These are phyloP conservation scores for Nakazawaea molendinolei DNA, from an alignment of 805 yeast genomes.

Conservation along the genomic window DNA sequence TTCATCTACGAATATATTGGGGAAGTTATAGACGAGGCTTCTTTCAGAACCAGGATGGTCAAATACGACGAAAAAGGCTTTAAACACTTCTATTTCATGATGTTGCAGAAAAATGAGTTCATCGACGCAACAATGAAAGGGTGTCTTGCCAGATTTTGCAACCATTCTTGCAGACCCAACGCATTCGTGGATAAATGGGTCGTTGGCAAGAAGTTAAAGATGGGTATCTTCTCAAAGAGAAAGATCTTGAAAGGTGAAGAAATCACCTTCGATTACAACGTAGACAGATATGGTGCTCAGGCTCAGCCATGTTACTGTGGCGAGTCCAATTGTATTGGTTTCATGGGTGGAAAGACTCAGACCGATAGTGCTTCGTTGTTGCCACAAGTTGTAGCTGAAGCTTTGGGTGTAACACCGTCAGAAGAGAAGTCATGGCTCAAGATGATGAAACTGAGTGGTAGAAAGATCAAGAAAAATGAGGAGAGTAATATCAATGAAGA, in stretches of 20 bases:
- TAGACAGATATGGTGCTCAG: constrained; percentile 91
- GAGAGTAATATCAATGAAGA: constrained; percentile 56
- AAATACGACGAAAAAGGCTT: constrained; percentile 63
- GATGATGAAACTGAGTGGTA: constrained; percentile 42
- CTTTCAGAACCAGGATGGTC: constrained; percentile 69
- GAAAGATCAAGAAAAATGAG: constrained; percentile 42
- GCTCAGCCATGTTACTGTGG: constrained; percentile 95
- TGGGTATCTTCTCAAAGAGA: constrained; percentile 92
- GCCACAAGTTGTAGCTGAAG: constrained; percentile 80
- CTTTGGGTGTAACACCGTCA: constrained; percentile 65
- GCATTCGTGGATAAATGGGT: constrained; percentile 97
- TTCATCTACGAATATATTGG: constrained; percentile 92
- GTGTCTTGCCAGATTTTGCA: constrained; percentile 83
- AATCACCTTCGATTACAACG: constrained; percentile 87
- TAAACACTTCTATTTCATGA: constrained; percentile 91
- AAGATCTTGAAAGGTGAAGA: constrained; percentile 74
- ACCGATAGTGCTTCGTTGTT: constrained; percentile 82
- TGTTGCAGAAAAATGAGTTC: constrained; percentile 87
- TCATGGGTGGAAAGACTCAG: constrained; percentile 95
- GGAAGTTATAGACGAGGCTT: constrained; percentile 77
- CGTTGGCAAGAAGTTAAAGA: constrained; percentile 78
- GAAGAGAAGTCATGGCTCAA: constrained; percentile 71
- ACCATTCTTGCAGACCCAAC: constrained; percentile 93
- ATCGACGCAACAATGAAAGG: constrained; percentile 93
- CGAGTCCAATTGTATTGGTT: constrained; percentile 84